Conservation (phyloP, 306 rosid species). For the Glycine latifolia region DNA sequence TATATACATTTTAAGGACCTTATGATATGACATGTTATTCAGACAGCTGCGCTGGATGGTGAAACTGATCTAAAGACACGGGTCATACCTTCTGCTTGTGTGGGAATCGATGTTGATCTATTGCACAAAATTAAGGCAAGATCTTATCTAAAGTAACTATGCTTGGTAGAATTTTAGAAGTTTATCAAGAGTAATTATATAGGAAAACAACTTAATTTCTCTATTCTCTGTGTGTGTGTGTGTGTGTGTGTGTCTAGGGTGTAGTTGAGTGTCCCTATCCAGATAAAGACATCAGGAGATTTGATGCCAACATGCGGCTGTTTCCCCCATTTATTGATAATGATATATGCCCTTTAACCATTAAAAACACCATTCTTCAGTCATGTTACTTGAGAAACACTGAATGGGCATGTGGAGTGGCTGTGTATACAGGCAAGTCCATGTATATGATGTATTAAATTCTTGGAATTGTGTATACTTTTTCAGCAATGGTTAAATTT, state of each 20-base stretch:
- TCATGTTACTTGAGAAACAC: slow-evolving; percentile 98
- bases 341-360: slow-evolving; percentile 90
- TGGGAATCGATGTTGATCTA: slow-evolving; percentile 88
- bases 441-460: slow-evolving; percentile 40
- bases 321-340: slow-evolving; percentile 97
- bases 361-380: slow-evolving; percentile 94
- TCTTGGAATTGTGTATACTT: slow-evolving; percentile 29
- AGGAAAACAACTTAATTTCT: slow-evolving; percentile 20
- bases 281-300: slow-evolving; percentile 92
- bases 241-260: slow-evolving; percentile 62
- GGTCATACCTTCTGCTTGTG: slow-evolving; percentile 90
- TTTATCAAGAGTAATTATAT: slow-evolving; percentile 33
- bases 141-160: slow-evolving; percentile 32
- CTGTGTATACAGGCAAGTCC: slow-evolving; percentile 91
- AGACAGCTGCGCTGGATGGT: slow-evolving; percentile 98
- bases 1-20: slow-evolving; percentile 48
- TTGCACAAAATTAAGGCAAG: slow-evolving; percentile 94
- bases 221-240: neutral
- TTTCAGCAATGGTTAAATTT: slow-evolving; percentile 36
- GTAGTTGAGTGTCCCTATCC: slow-evolving; percentile 95
- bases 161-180: slow-evolving; percentile 41
- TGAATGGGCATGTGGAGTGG: slow-evolving; percentile 99
- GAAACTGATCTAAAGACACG: slow-evolving; percentile 96
- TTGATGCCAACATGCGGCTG: slow-evolving; percentile 92
- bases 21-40: slow-evolving; percentile 50